These are phyloP conservation scores for Boletus reticulatus DNA, from an alignment of 768 basidiomycete species.

Conservation along the genomic window DNA sequence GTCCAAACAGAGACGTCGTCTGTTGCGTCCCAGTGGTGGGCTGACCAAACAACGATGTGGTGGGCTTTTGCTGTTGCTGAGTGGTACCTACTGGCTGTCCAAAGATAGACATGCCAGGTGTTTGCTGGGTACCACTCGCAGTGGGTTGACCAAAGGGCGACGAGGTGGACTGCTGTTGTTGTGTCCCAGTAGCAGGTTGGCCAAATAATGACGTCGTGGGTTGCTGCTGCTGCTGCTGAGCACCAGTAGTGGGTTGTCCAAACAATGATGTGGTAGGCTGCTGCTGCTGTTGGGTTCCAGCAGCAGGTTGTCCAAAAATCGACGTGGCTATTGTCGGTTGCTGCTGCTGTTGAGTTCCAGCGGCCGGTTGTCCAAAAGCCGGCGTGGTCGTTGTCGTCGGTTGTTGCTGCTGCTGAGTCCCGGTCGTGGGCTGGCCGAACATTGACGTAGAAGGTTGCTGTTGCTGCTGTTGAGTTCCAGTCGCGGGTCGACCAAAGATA, in stretches of 20 bases:
- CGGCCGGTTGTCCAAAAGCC: slow-evolving; percentile 36
- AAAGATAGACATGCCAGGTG: slow-evolving; percentile 33
- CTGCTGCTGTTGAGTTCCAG: slow-evolving; percentile 33
- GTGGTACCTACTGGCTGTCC: slow-evolving; percentile 31
- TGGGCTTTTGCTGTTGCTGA: slow-evolving; percentile 27
- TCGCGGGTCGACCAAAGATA: slow-evolving; percentile 34
- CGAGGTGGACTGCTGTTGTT: slow-evolving; percentile 32
- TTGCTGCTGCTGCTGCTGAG: slow-evolving; percentile 18
- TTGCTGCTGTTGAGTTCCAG: slow-evolving; percentile 32
- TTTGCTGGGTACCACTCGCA: slow-evolving; percentile 30
- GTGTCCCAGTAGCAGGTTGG: slow-evolving; percentile 31
- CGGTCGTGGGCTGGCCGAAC: slow-evolving; percentile 36
- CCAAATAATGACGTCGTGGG: slow-evolving; percentile 19
- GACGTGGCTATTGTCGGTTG: slow-evolving; percentile 16
- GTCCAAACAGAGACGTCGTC: slow-evolving; percentile 22
- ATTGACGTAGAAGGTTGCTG: slow-evolving; percentile 27
- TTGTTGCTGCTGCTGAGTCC: slow-evolving; percentile 30
- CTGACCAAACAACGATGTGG: slow-evolving; percentile 31
- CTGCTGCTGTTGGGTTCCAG: slow-evolving; percentile 18
- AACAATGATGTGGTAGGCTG: slow-evolving; percentile 25
- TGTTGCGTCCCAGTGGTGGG: slow-evolving; percentile 16
- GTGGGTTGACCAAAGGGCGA: slow-evolving; percentile 31
- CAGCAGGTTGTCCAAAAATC: slow-evolving; percentile 37
- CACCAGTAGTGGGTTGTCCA: slow-evolving; percentile 4
- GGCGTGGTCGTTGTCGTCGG: slow-evolving; percentile 17